Percentiles rank a stretch among this genome's conserved stretches.
phyloP scores from a whole-genome alignment of 345 rosid genomes.

The Psidium friedrichsthalianum region DNA sequence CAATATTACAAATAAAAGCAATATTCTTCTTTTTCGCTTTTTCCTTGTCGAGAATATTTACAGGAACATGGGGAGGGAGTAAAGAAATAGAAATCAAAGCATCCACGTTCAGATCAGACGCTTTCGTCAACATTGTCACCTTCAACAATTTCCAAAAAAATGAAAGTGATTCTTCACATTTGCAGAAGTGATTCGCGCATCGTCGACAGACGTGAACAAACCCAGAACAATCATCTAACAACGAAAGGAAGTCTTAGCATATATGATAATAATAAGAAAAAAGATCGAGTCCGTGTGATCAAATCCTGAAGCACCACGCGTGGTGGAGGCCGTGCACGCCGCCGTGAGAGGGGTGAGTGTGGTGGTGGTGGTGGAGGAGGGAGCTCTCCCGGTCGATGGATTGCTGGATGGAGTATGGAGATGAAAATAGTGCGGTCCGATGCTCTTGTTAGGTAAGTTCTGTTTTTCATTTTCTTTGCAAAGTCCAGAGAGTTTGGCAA shows the following conservation, averaged over 20 bases:
- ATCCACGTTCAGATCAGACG: not conserved
- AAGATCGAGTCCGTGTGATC: conserved; percentile 1
- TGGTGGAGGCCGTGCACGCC: conserved; percentile 3
- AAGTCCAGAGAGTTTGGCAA: not conserved
- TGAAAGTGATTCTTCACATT: not conserved
- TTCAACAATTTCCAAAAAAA: not conserved
- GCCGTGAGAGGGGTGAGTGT: too few species aligned
- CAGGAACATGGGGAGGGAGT: not conserved
- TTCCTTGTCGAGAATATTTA: not conserved
- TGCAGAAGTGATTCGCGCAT: not conserved
- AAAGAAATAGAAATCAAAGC: not conserved
- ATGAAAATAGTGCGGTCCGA: not conserved
- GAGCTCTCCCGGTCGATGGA: conserved; percentile 46
- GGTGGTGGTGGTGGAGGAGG: conserved; percentile 17
- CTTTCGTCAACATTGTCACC: not conserved
- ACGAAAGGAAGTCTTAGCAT: not conserved
- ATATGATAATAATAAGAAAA: not conserved
- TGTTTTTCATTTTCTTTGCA: not conserved
- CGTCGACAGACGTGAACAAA: not conserved
- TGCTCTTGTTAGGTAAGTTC: not conserved
- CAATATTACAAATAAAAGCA: not conserved
- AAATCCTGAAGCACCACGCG: conserved; percentile 39
- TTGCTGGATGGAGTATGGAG: conserved; percentile 12
- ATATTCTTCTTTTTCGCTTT: not conserved
- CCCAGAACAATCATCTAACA: not conserved